These are phyloP conservation scores for Diplotaxis tenuifolia DNA, from an alignment of 345 rosid genomes.

Conservation along the genomic window DNA sequence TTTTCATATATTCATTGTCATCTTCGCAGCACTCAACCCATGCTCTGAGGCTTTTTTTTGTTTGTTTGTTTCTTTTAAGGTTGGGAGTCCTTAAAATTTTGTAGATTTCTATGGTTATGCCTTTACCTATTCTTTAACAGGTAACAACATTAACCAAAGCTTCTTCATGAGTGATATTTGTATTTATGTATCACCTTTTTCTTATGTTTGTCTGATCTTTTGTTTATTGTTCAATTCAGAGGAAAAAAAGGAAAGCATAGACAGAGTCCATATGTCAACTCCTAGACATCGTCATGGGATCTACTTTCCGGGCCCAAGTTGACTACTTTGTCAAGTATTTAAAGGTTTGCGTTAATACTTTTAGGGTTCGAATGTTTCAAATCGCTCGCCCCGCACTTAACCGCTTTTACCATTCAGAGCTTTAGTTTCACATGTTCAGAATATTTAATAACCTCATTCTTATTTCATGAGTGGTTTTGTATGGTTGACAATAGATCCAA, in stretches of 20 bases:
- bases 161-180: constrained; percentile 1
- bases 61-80: constrained; percentile 51
- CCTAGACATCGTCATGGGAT: constrained; percentile 72
- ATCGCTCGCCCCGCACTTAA: too few species aligned
- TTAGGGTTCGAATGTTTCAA: too few species aligned
- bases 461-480: not conserved
- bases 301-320: too few species aligned
- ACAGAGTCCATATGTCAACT: constrained; percentile 86
- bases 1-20: not conserved
- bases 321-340: too few species aligned
- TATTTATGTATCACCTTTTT: not conserved
- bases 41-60: not conserved
- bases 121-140: constrained; percentile 89
- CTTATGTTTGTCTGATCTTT: not conserved
- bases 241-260: constrained; percentile 88
- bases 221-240: constrained; percentile 48
- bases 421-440: not conserved
- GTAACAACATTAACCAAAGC: constrained; percentile 34
- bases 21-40: constrained; percentile 6
- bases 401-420: too few species aligned
- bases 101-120: constrained; percentile 78
- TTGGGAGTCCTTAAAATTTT: constrained; percentile 66
- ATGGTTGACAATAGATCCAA: constrained; percentile 56
- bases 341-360: too few species aligned
- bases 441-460: too few species aligned